Evolutionary conservation across 2,329 filamentous ascomycete species (phyloP), one percentile per base, ranked within the genome.

Genomic region (Ophiobolus disseminans): DNA sequence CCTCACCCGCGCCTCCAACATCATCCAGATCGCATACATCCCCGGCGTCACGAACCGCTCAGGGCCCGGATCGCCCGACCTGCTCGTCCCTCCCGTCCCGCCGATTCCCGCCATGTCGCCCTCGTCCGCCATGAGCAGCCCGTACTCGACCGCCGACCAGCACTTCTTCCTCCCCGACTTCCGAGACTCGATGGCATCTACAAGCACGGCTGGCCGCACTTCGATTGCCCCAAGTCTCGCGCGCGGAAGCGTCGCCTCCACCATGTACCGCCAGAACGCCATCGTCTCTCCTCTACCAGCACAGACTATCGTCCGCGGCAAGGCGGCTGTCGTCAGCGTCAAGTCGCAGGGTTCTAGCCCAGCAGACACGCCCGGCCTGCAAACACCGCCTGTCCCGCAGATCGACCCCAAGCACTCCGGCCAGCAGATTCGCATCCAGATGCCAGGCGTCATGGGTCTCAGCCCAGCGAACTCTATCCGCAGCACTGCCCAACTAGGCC

Each of bases 11-110:
- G 94, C 94, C 39, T 97, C 94, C 66, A 99, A 99, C 78, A 93
- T 99, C 70, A 99, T 99, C 65, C 94, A 97, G 76, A 99, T 99
- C 75, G 94, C 94, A 46, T 99, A 97, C 74, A 97, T 99, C 59
- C 94, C 94, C 11, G 94, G 94, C 51, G 92, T 97, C 65, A 97
- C 91, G 52, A 97, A 97, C 76, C 85, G 93, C 60, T 91, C 92
- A 10, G 86, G 87, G 6, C 89, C 90, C 4, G 87, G 88, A n/a
- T 93, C 91, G 0, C 90, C 90, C 3, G 86, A 85, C 30, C 78
- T 91, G 16, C 82, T 93, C 40, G 89, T 95, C 4, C 91, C 92
- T n/a, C 93, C 93, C 0, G 92, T 99, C 4, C 94, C 94, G 32
- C 91, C 93, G 13, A 91, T 97, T 53, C 93, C 94, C 37, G 77